Conservation (phyloP, 371 early-diverging fungal genomes). For the Entomophthora muscae region DNA sequence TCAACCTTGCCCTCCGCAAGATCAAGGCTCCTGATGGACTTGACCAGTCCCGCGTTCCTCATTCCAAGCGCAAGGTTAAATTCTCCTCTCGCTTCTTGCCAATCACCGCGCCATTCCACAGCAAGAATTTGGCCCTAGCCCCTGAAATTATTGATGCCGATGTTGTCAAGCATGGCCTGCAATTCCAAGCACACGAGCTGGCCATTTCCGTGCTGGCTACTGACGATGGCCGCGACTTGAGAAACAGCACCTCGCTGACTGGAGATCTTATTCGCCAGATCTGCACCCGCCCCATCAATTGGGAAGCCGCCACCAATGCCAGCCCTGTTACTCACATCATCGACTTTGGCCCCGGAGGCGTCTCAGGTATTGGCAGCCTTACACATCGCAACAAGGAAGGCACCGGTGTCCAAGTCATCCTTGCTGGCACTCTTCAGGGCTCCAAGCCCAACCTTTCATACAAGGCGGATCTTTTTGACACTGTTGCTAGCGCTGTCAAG, state of each 20-base stretch:
- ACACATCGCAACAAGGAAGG: slow-evolving; percentile 90
- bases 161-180: slow-evolving; percentile 29
- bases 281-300: slow-evolving; percentile 63
- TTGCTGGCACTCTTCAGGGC: slow-evolving; percentile 52
- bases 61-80: slow-evolving; percentile 66
- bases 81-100: slow-evolving; percentile 74
- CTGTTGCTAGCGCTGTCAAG: slow-evolving; percentile 49
- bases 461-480: slow-evolving; percentile 68
- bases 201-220: slow-evolving; percentile 58
- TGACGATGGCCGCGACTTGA: slow-evolving; percentile 30
- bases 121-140: slow-evolving; percentile 42
- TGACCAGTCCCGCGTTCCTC: slow-evolving; percentile 71
- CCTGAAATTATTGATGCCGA: slow-evolving; percentile 40
- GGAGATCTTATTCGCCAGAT: slow-evolving; percentile 60
- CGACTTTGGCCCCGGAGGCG: slow-evolving; percentile 88
- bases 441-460: slow-evolving; percentile 50
- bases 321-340: slow-evolving; percentile 66
- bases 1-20: slow-evolving; percentile 70
- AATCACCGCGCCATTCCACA: slow-evolving; percentile 79
- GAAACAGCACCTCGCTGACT: slow-evolving; percentile 19
- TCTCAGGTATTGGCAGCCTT: slow-evolving; percentile 68
- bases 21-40: slow-evolving; percentile 60
- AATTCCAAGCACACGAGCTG: slow-evolving; percentile 33
- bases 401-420: slow-evolving; percentile 70
- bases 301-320: slow-evolving; percentile 65